Evolutionary conservation across 2,329 filamentous ascomycete species (phyloP).

Genomic region (Xylaria multiplex): DNA sequence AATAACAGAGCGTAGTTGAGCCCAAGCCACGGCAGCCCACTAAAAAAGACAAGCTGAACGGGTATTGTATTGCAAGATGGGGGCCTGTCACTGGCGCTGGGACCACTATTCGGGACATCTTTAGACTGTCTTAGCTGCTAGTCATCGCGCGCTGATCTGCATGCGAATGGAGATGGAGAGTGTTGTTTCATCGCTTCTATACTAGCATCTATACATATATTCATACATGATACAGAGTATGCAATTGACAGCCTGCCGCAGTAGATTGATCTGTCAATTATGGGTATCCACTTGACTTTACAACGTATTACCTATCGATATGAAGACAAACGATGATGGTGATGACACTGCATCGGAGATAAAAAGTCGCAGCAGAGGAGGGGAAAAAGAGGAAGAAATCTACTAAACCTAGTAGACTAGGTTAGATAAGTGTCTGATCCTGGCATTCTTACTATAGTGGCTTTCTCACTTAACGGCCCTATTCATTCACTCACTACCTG

Average conservation of each 20-base stretch:
- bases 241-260: not conserved
- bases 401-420: not conserved
- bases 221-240: not conserved
- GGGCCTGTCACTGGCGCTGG: slow-evolving; percentile 29
- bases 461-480: not conserved
- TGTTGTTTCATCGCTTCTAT: slow-evolving; percentile 23
- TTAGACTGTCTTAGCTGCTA: slow-evolving; percentile 35
- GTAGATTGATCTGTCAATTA: slow-evolving; percentile 1
- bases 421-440: too few species aligned
- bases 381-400: not conserved
- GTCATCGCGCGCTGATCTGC: slow-evolving; percentile 36
- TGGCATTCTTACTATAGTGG: too few species aligned
- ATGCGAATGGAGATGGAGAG: slow-evolving; percentile 19
- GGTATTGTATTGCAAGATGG: slow-evolving; percentile 26
- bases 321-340: not conserved
- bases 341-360: not conserved
- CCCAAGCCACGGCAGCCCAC: slow-evolving; percentile 35
- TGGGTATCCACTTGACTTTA: slow-evolving; percentile 1
- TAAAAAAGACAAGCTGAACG: slow-evolving; percentile 37
- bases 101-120: slow-evolving; percentile 16
- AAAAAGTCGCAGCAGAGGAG: not conserved
- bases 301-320: not conserved
- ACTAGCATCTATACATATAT: not conserved
- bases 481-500: slow-evolving; percentile 9
- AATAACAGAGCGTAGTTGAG: slow-evolving; percentile 27